phyloP scores from a whole-genome alignment of 202 grass and related monocot genomes.

The Zizania palustris region DNA sequence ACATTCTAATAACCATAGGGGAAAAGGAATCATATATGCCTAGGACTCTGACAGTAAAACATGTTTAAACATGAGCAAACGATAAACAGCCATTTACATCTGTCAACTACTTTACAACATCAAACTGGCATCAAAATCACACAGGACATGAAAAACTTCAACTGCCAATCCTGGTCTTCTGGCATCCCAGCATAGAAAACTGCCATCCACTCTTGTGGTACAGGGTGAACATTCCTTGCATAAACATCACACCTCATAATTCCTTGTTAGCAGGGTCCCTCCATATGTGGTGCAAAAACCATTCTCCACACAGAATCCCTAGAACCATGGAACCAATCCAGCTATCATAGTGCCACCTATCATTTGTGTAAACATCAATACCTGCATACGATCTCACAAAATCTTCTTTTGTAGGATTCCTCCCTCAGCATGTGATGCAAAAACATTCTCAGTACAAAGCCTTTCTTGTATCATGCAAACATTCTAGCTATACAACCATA shows the following conservation, averaged over 20 bases:
- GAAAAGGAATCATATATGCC: too few species aligned
- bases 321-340: background rate
- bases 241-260: background rate
- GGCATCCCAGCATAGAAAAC: background rate
- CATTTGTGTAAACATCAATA: too few species aligned
- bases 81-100: conserved; percentile 1
- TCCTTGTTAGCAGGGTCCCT: background rate
- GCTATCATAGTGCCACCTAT: too few species aligned
- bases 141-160: background rate
- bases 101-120: conserved; percentile 1
- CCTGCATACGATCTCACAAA: background rate
- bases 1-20: background rate
- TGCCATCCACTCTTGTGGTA: background rate
- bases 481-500: background rate
- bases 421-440: background rate
- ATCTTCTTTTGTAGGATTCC: background rate
- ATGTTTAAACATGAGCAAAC: background rate
- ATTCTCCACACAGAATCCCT: background rate
- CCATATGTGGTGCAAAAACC: background rate
- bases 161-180: background rate
- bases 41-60: background rate
- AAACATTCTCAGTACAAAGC: background rate
- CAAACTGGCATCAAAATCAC: conserved; percentile 14
- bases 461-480: background rate
- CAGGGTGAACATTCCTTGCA: background rate